Base-by-base conservation (phyloP, 192 early-diverging fungal genomes). In the Phlyctochytrium bullatum region DNA sequence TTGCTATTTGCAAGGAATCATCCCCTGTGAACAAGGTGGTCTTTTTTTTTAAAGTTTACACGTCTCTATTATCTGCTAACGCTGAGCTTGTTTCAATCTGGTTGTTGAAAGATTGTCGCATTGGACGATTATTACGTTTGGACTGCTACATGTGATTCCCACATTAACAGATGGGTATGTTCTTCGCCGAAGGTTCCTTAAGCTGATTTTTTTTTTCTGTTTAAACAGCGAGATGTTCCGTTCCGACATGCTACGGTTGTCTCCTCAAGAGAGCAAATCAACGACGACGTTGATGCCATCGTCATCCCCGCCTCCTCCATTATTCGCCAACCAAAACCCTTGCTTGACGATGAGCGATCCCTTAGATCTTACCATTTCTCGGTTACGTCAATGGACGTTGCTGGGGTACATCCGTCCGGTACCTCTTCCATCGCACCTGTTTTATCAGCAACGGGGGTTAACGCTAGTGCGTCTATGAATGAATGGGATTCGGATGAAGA, bases 91-190 rank as follows among this genome's bases (percentile, higher is more conserved):
- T 3, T 52, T 25, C 52, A 27, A 24, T 76, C 35, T 65, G 27
- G 65, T 59, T 61, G 52, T 68, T 30, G 31, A 23, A 68, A 90
- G 86, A 66, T 94, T 66, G 91, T 91, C 23, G 93, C 92, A 0
- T 80, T 91, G 20, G 88, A 96, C 34, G 90, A 96, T 73, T 77
- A 84, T 59, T 94, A 88, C 66, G 80, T 97, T 14, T 97, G 93
- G 94, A 94, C 95, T 0, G 95, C 95, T 0, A 97, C 96, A 3
- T 85, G 84, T 51, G 85, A 83, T 16, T 90, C 93, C 2, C 85
- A 76, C 36, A 81, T 98, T 59, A 91, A 93, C 51, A 88, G 93
- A 73, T 98, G 94, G 93, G 84, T 88, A 64, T 54, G 68, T 61
- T 30, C n/a, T n/a, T n/a, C 17, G 20, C 20, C 24, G 20, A 52